Base-by-base conservation (phyloP, 805 yeast species). In the Scheffersomyces coipomensis region DNA sequence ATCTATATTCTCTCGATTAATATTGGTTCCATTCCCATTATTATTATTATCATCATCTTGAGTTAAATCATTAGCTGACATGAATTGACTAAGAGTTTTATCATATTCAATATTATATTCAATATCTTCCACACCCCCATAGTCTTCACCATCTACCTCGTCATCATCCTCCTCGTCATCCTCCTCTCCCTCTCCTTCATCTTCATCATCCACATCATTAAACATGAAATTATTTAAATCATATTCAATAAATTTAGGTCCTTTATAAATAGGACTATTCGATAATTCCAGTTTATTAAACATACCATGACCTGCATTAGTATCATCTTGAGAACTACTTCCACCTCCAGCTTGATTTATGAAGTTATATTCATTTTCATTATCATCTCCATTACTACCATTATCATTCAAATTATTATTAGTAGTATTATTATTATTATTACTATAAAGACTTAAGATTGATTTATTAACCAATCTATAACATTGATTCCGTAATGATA, bases 391-490 rank as follows among this genome's bases (percentile, higher is more conserved):
- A 27, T 27, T 15, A 13, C 15, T 29, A 29, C 11, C 13, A n/a
- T 19, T 18, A 25, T 30, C 17, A 16, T 15, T 9, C n/a, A n/a
- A n/a, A 24, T 37, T 40, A 29, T 13, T 5, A 27, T 27, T 15
- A 13, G n/a, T 29, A 29, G 19, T 21, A n/a, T 19, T 18, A 25
- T 30, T 21, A 16, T 15, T 9, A 26, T 44, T 39, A 33, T 41
- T 44, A 13, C 41, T 44, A 23, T 52, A 48, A 22, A 69, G 55
- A 35, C 68, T 58, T 32, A 86, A 61, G 6, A 85, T 78, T 4
- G 82, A 80, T 50, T 74, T 73, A 60, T 89, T 89, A 10, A 89
- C 88, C 27, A 81, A 56, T 26, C 79, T 71, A 9, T 89, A 86
- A 40, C 91, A 81, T 41, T 78, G 81, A 13, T 71, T 64, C 37